Evolutionary conservation across 805 yeast genomes (phyloP).

Genomic region (Saturnispora silvae): DNA sequence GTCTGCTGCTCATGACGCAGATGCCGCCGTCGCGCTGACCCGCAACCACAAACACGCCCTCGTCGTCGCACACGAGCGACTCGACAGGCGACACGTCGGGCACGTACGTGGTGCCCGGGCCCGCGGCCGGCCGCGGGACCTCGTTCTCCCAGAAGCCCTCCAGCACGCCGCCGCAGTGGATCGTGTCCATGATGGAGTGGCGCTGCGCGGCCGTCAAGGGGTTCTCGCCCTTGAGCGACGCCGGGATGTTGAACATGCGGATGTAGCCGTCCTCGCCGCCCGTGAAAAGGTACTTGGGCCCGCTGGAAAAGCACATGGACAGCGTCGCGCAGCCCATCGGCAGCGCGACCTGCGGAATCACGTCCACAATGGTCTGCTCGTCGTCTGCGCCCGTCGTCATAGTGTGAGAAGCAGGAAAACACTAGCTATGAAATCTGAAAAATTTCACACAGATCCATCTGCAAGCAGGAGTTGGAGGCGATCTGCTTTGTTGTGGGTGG

Average conservation of each 20-base stretch:
- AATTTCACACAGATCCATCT: too few relatives aligned
- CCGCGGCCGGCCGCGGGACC: slow-evolving; percentile 40
- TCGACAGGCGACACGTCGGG: slow-evolving; percentile 77
- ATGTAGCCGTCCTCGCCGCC: slow-evolving; percentile 96
- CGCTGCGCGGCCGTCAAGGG: slow-evolving; percentile 86
- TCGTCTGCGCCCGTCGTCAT: too few relatives aligned
- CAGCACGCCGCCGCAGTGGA: slow-evolving; percentile 75
- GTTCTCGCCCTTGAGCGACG: slow-evolving; percentile 75
- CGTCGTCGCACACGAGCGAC: slow-evolving; percentile 72
- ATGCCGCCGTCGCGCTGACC: slow-evolving; percentile 85
- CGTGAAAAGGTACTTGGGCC: slow-evolving; percentile 77
- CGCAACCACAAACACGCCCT: slow-evolving; percentile 73
- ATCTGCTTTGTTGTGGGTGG: too few relatives aligned
- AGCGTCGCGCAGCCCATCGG: slow-evolving; percentile 75
- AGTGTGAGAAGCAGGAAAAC: too few relatives aligned
- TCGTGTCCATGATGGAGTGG: slow-evolving; percentile 79
- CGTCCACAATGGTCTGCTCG: slow-evolving; percentile 46
- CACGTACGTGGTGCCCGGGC: slow-evolving; percentile 38
- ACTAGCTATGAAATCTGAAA: too few relatives aligned
- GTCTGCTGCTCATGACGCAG: slow-evolving; percentile 28
- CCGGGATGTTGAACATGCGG: slow-evolving; percentile 77
- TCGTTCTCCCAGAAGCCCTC: slow-evolving; percentile 93
- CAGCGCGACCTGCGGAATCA: slow-evolving; percentile 79
- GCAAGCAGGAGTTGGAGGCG: too few relatives aligned
- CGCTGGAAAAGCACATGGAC: slow-evolving; percentile 64